Evolutionary conservation across 495 filamentous ascomycete species (phyloP), one percentile per base, ranked within the genome.

Genomic region (Darksidea phi): DNA sequence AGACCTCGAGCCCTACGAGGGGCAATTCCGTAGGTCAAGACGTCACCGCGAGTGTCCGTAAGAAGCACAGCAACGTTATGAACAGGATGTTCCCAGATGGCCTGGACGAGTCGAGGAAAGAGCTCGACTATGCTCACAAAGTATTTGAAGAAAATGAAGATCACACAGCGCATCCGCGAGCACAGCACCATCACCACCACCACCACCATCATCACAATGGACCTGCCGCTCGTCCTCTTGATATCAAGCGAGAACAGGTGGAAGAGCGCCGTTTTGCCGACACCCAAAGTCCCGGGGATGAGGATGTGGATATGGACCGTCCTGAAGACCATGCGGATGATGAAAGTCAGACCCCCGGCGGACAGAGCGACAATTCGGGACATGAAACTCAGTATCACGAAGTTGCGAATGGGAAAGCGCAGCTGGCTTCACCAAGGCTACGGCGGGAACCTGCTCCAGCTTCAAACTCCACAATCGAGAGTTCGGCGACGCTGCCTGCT

Each of bases 1-100:
- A 62, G 37, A 59, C 59, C 18, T 55, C 60, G 32, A 68, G 61
- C 24, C 65, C 60, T 6, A 60, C 52, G 10, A 13, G 25, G 8
- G 52, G 20, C 32, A 1, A n/a, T 17, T 20, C 61, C 8, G 15
- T 7, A 36, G 62, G 54, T 8, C 47, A 42, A 18, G 62, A 60
- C 18, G 8, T 57, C 7, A 66, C 49, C 8, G n/a, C 34, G 12
- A 66, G 56, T 32, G 59, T 63, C 20, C 51, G 56, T 21, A 66
- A 60, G 45, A 66, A 58, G 32, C 63, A 66, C 34, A 54, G 36
- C 21, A 7, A 24, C 6, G 46, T 66, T 15, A 66, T 66, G 57
- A 42, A 47, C 24, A 66, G 57, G 63, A 62, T 66, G 57, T 66
- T 66, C 42, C 63, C 63, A 11, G 23, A 26, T 3, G 63, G 63